These are phyloP conservation scores for Lasiodiplodia theobromae DNA, from an alignment of 2,329 filamentous ascomycete species.

Conservation along the genomic window DNA sequence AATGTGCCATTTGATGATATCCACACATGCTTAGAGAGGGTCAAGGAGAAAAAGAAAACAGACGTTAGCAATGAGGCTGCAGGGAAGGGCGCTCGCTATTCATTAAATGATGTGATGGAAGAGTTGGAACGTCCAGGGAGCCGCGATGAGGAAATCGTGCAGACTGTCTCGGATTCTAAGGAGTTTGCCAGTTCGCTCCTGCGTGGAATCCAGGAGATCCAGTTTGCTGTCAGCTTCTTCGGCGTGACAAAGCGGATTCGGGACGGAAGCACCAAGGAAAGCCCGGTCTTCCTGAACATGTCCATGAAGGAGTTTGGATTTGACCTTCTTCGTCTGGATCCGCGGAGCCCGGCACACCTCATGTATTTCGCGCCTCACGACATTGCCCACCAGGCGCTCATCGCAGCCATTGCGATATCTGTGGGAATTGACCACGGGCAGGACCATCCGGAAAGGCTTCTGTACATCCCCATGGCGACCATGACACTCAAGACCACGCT, in stretches of 20 bases:
- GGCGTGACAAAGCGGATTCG: slow-evolving; percentile 83
- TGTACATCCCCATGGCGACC: slow-evolving; percentile 97
- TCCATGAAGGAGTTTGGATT: slow-evolving; percentile 97
- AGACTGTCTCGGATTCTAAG: slow-evolving; percentile 88
- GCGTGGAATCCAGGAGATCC: slow-evolving; percentile 92
- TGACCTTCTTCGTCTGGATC: slow-evolving; percentile 89
- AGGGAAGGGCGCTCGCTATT: slow-evolving; percentile 60
- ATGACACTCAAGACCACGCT: slow-evolving; percentile 93
- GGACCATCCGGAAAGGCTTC: slow-evolving; percentile 81
- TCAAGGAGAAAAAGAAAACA: slow-evolving; percentile 53
- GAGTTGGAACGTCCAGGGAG: slow-evolving; percentile 75
- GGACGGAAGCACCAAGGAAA: slow-evolving; percentile 68
- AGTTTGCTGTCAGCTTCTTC: slow-evolving; percentile 91
- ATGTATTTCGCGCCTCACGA: slow-evolving; percentile 98
- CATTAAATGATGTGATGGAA: slow-evolving; percentile 75
- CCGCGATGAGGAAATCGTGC: slow-evolving; percentile 72
- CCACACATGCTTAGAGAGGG: slow-evolving; percentile 65
- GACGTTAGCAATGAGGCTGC: slow-evolving; percentile 35
- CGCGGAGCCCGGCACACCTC: slow-evolving; percentile 90
- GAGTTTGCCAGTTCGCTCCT: slow-evolving; percentile 91
- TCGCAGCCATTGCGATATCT: slow-evolving; percentile 90
- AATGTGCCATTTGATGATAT: slow-evolving; percentile 92
- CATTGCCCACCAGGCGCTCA: slow-evolving; percentile 90
- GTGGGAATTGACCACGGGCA: slow-evolving; percentile 91
- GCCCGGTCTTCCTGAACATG: slow-evolving; percentile 78